Percentiles rank a stretch among this genome's conserved stretches.
Conservation (phyloP, 306 rosid species). For the Calophaca sinica region DNA sequence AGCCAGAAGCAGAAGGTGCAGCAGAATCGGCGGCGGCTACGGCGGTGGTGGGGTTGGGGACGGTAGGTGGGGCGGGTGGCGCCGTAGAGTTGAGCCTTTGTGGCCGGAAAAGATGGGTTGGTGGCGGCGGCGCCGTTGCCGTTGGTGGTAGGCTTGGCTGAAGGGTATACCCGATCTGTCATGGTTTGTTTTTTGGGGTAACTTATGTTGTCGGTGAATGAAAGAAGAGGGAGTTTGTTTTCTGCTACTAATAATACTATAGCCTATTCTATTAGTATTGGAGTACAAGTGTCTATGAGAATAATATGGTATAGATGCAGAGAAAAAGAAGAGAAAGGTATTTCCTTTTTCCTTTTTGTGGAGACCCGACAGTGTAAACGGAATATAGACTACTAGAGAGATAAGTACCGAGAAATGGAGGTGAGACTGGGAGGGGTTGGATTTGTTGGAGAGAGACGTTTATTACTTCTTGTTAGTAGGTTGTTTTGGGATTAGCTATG, state of each 20-base stretch:
- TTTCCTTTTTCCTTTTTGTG: not conserved
- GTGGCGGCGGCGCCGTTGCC: constrained; percentile 28
- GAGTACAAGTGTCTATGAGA: too few relatives aligned
- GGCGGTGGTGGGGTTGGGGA: constrained; percentile 69
- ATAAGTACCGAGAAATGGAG: not conserved
- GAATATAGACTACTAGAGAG: constrained; percentile 43
- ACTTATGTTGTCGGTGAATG: constrained; percentile 9
- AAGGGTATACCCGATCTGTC: constrained; percentile 78
- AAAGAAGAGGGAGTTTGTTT: not conserved
- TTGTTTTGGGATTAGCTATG: too few relatives aligned
- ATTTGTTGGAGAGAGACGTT: too few relatives aligned
- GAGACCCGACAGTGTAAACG: not conserved
- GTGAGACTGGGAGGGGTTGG: too few relatives aligned
- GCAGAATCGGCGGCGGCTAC: constrained; percentile 71
- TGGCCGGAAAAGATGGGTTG: constrained; percentile 66
- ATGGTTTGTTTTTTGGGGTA: constrained; percentile 43
- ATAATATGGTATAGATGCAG: constrained; percentile 2
- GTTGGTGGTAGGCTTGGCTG: constrained; percentile 57
- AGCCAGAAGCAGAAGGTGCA: constrained; percentile 78
- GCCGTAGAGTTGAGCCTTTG: constrained; percentile 83
- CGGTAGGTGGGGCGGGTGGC: constrained; percentile 79
- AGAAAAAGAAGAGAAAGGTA: not conserved
- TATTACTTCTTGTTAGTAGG: too few relatives aligned
- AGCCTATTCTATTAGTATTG: too few relatives aligned
- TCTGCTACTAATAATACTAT: constrained; percentile 44